Conservation (phyloP, 1,139 yeast species). For the Pichia sp. region DNA sequence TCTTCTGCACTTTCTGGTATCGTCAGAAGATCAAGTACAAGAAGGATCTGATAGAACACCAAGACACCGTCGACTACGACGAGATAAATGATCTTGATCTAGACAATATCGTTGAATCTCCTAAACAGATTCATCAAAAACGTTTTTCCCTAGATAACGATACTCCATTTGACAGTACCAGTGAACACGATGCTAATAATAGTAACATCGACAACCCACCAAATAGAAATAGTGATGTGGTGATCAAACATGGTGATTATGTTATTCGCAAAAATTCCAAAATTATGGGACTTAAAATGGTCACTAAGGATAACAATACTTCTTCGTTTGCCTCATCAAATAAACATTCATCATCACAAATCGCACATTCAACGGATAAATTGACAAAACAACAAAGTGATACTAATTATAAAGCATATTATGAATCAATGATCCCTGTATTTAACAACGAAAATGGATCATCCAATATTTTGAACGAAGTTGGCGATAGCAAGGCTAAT, state of each 20-base stretch:
- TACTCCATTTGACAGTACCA: no score
- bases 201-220: no score
- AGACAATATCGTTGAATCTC: conserved; percentile 20
- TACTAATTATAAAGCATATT: conserved; percentile 23
- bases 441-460: conserved; percentile 6
- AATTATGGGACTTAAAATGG: conserved; percentile 23
- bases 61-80: conserved; percentile 16
- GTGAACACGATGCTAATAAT: no score
- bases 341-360: background rate
- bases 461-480: background rate
- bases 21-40: conserved; percentile 33
- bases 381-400: conserved; percentile 6
- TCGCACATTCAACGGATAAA: background rate
- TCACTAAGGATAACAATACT: conserved; percentile 12
- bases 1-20: conserved; percentile 31
- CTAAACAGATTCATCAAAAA: conserved; percentile 6
- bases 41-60: conserved; percentile 32
- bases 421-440: conserved; percentile 30
- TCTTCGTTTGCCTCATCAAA: background rate
- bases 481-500: background rate
- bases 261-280: conserved; percentile 21
- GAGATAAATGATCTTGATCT: conserved; percentile 24
- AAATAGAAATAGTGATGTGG: no score
- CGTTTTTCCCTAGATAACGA: conserved; percentile 5
- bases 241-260: conserved; percentile 15